Evolutionary conservation across 2,329 filamentous ascomycete genomes (phyloP).

Genomic region (Ophiosphaerella korrae): DNA sequence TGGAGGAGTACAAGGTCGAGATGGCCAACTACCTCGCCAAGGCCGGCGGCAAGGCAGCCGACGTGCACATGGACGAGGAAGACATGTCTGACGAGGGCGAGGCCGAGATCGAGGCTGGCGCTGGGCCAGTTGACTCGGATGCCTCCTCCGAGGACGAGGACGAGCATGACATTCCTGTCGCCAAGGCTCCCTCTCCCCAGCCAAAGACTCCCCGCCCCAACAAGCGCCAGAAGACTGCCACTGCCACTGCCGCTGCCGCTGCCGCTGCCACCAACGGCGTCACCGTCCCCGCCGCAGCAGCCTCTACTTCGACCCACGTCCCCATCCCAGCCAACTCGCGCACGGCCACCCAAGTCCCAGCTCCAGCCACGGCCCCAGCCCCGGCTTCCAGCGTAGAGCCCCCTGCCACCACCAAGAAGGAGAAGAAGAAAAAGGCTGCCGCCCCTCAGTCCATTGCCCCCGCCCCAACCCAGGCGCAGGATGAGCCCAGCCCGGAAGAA

Average conservation of each 20-base stretch:
- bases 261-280: slow-evolving; percentile 31
- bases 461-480: slow-evolving; percentile 19
- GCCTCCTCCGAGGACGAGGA: slow-evolving; percentile 44
- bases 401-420: slow-evolving; percentile 37
- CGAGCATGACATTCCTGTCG: slow-evolving; percentile 38
- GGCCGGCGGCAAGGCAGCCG: slow-evolving; percentile 44
- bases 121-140: slow-evolving; percentile 48
- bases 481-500: slow-evolving; percentile 40
- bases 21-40: slow-evolving; percentile 62
- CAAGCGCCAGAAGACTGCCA: slow-evolving; percentile 47
- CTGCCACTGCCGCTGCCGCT: too few species aligned
- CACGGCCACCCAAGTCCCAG: slow-evolving; percentile 14
- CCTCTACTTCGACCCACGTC: slow-evolving; percentile 26
- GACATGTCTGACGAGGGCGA: slow-evolving; percentile 29
- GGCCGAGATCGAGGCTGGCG: slow-evolving; percentile 40
- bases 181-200: slow-evolving; percentile 43
- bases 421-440: slow-evolving; percentile 40
- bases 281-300: slow-evolving; percentile 20
- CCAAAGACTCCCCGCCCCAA: slow-evolving; percentile 41
- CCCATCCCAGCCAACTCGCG: slow-evolving; percentile 29
- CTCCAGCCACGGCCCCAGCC: slow-evolving; percentile 16
- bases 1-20: slow-evolving; percentile 62
- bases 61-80: slow-evolving; percentile 51
- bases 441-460: slow-evolving; percentile 32
- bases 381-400: slow-evolving; percentile 14